phyloP scores from a whole-genome alignment of 176 grass and related monocot species.

The Oryza nivara region DNA sequence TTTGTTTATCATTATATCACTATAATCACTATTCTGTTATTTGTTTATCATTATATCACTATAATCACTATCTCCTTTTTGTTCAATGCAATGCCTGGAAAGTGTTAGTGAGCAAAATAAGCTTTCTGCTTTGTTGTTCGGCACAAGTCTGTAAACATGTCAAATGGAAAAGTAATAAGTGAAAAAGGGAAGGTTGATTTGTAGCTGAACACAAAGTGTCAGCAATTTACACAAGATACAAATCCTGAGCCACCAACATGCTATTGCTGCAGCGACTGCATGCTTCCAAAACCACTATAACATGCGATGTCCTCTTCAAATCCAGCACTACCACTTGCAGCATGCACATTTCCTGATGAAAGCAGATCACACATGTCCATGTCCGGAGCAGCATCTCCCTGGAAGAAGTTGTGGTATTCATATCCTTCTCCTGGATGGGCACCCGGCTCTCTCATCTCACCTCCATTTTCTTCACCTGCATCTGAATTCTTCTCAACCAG shows the following conservation, averaged over 20 bases:
- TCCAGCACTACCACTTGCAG: neutral
- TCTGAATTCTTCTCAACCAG: conserved; percentile 63
- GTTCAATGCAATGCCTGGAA: neutral
- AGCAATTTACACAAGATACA: neutral
- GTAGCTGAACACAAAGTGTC: too few species aligned
- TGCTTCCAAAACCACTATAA: conserved; percentile 32
- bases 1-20: too few species aligned
- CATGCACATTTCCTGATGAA: neutral
- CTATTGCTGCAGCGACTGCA: conserved; percentile 1
- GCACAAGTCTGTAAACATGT: neutral
- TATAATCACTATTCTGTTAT: neutral
- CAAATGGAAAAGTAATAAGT: neutral
- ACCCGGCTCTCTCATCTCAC: neutral
- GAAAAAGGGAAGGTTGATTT: too few species aligned
- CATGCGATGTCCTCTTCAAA: conserved; percentile 19
- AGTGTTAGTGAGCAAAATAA: neutral
- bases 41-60: too few species aligned
- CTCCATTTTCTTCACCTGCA: conserved; percentile 6
- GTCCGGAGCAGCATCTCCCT: conserved; percentile 27
- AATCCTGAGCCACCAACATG: too few species aligned
- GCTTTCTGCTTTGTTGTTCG: neutral
- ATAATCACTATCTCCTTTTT: neutral
- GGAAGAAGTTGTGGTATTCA: conserved; percentile 50
- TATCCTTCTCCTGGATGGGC: conserved; percentile 25
- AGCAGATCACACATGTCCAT: conserved; percentile 29